Evolutionary conservation across 75 land plant species (phyloP), one percentile per base, ranked within the genome.

Genomic region (Adiantum capillusveneris): DNA sequence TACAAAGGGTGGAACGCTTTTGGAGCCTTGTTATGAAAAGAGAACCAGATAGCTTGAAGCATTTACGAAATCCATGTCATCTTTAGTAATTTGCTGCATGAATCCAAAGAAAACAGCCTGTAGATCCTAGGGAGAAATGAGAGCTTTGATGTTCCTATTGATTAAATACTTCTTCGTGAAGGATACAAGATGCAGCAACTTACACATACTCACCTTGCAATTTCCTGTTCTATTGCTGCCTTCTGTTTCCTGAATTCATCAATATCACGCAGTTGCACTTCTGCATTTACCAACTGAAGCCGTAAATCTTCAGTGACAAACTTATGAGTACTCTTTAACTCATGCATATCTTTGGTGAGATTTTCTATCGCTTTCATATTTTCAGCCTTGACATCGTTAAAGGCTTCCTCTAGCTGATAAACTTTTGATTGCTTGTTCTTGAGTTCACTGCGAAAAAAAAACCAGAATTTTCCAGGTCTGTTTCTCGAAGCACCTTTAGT

Each of bases 221-320:
- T 53, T 14, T 73, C 76, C 53, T 60, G 49, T 42, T 73, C 71
- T 1, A 73, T 25, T 11, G 53, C 51, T 25, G 24, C 22, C 31
- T 67, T 73, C 12, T 41, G 36, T 7, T 42, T 18, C 3, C 30
- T 43, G 53, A 73, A 73, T 20, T 66, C 76, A 31, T 67, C 53
- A 19, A 73, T 21, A 20, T 66, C 76, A 11, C 69, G 59, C 29
- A 73, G 37, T 45, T 62, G 60, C 0, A 62, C 64, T 2, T 61
- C 52, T 1, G 76, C 71, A 56, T 70, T 56, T 36, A 60, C 71
- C 36, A 73, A 13, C 54, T 67, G 65, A 46, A 67, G 48, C 28
- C 45, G 70, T 45, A 72, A 39, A 34, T 45, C 57, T 13, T 63
- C 73, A 21, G 42, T 36, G 19, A 44, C 31, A 44, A 56, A 43